Evolutionary conservation across 2,329 filamentous ascomycete genomes (phyloP).

Genomic region (Endoconidiophora laricicola): DNA sequence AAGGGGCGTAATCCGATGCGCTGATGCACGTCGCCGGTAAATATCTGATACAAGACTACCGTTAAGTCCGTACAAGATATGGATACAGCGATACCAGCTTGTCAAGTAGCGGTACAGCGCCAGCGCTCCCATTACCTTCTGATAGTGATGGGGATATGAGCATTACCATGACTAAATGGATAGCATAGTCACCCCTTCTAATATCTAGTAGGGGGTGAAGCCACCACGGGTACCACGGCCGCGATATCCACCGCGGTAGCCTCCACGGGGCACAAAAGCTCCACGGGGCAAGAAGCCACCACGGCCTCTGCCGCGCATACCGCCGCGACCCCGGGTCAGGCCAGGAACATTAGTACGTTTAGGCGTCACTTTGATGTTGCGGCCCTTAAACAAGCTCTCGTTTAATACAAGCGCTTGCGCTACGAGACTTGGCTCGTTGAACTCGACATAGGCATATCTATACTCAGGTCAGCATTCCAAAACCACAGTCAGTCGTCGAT

Average conservation of each 20-base stretch:
- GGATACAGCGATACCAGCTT: no score
- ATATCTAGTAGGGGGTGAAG: constrained; percentile 44
- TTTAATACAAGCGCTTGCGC: constrained; percentile 88
- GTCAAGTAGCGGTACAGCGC: no score
- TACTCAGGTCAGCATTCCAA: constrained; percentile 4
- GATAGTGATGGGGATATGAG: no score
- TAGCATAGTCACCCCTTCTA: not conserved
- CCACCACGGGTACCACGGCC: constrained; percentile 40
- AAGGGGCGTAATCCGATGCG: no score
- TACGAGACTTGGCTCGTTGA: constrained; percentile 83
- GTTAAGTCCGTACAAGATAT: no score
- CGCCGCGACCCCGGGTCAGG: constrained; percentile 59
- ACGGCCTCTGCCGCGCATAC: constrained; percentile 30
- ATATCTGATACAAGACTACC: no score
- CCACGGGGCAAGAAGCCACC: constrained; percentile 33
- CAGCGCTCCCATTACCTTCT: no score
- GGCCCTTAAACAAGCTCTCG: constrained; percentile 86
- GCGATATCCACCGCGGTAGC: constrained; percentile 51
- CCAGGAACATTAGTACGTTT: constrained; percentile 96
- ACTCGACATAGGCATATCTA: constrained; percentile 98
- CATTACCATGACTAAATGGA: no score
- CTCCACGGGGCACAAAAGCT: constrained; percentile 27
- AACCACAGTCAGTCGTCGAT: not conserved
- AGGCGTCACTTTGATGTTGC: constrained; percentile 85
- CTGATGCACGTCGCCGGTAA: no score